These are phyloP conservation scores for Phytophthora chlamydospora DNA, from an alignment of 352 stramenopile species.

Conservation along the genomic window DNA sequence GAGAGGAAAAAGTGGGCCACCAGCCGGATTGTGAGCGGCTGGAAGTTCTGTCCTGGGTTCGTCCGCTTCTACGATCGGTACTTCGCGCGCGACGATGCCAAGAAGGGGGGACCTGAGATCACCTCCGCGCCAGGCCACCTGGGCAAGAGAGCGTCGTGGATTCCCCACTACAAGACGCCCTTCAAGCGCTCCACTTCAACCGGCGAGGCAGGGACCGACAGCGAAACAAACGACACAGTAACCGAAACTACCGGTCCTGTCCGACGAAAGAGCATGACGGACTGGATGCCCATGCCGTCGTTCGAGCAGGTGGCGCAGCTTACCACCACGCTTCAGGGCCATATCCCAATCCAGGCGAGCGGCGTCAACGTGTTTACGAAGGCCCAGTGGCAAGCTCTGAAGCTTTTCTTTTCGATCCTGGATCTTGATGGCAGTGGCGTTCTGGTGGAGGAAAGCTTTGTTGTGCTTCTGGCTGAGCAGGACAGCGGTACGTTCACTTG, in stretches of 20 bases:
- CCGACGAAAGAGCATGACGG: conserved; percentile 48
- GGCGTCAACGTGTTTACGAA: conserved; percentile 71
- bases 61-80: conserved; percentile 73
- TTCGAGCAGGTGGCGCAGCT: conserved; percentile 43
- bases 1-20: conserved; percentile 42
- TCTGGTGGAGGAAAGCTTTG: conserved; percentile 83
- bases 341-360: conserved; percentile 30
- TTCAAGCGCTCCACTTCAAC: conserved; percentile 44
- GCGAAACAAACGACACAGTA: conserved; percentile 30
- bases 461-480: conserved; percentile 80
- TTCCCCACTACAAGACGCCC: conserved; percentile 25
- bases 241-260: conserved; percentile 27
- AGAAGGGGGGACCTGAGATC: conserved; percentile 31
- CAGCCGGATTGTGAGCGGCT: conserved; percentile 44
- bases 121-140: conserved; percentile 18
- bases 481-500: conserved; percentile 62
- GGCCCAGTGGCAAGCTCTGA: conserved; percentile 76
- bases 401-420: conserved; percentile 74
- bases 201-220: conserved; percentile 26
- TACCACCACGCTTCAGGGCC: conserved; percentile 39
- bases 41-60: conserved; percentile 73
- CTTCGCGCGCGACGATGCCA: conserved; percentile 37
- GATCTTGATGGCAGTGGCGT: conserved; percentile 73
- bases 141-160: conserved; percentile 29
- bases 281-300: conserved; percentile 44